Evolutionary conservation across 495 filamentous ascomycete species (phyloP).

Genomic region (Melanomma pulvis-pyrius): DNA sequence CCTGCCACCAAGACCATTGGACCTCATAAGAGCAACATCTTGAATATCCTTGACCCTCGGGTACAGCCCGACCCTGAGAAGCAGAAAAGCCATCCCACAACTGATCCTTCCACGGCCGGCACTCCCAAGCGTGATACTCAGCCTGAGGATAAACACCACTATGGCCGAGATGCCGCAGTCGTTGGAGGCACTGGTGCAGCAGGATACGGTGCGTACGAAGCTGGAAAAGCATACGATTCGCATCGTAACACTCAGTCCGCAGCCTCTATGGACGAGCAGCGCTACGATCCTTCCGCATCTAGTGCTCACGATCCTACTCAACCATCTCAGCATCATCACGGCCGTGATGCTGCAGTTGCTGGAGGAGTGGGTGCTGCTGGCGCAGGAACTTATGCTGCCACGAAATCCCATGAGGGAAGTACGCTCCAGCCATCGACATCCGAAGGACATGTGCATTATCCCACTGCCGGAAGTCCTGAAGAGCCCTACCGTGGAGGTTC

Average conservation of each 20-base stretch:
- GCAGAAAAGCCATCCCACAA: constrained; percentile 30
- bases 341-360: constrained; percentile 30
- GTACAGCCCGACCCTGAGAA: constrained; percentile 40
- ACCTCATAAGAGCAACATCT: constrained; percentile 33
- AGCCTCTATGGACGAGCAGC: constrained; percentile 27
- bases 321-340: too few relatives aligned
- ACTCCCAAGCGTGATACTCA: constrained; percentile 18
- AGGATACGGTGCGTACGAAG: constrained; percentile 31
- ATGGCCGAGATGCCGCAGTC: constrained; percentile 31
- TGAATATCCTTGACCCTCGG: constrained; percentile 37
- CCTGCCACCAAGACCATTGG: constrained; percentile 24
- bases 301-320: constrained; percentile 19
- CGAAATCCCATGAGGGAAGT: too few relatives aligned
- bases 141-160: constrained; percentile 35
- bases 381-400: constrained; percentile 3
- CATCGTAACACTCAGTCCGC: constrained; percentile 26
- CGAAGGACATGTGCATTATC: background rate
- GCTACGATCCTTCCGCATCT: constrained; percentile 20
- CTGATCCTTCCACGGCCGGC: constrained; percentile 10
- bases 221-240: constrained; percentile 9
- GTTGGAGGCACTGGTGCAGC: constrained; percentile 33
- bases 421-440: background rate
- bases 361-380: constrained; percentile 33
- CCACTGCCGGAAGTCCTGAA: background rate
- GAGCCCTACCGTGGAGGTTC: background rate